Base-by-base conservation (phyloP, 805 yeast species). In the Candida ipomoeae region DNA sequence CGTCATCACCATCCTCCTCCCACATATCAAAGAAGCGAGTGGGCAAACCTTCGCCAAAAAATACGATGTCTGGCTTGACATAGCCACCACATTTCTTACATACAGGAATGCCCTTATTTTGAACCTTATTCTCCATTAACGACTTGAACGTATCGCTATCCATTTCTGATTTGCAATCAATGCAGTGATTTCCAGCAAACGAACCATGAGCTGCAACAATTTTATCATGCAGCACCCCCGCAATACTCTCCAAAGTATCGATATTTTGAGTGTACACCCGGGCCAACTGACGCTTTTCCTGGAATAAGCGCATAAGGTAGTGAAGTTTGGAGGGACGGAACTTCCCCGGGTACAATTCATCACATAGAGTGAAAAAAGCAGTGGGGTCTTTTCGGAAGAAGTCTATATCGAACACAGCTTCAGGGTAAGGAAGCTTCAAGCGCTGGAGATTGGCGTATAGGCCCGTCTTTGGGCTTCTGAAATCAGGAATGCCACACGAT, bases 201-300 rank as follows among this genome's bases (percentile, higher is more conserved):
- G 96, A 88, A 0, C 99, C 99, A 67, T 92, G 98, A 0, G 98
- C 98, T 62, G 90, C 97, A 0, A 92, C 84, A 2, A 92, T 74
- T 52, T 68, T 74, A 13, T 83, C 82, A 17, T 73, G 81, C 0
- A 71, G 62, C 2, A 92, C 79, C 0, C 96, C 96, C 0, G 96
- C 94, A 17, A 85, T 71, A 56, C 95, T 75, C 63, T 92, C 99
- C 54, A 92, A 71, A 0, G 97, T 90, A 63, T 92, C 98, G 44
- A 92, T 91, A 63, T 92, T 92, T 64, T 92, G 98, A 0, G 97
- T 89, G 64, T 88, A 92, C 10, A 91, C 82, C 49, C 97, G 72
- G 41, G 79, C 70, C 56, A 92, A 69, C 37, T 71, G 66, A 2
- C 78, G 77, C 55, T 85, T 81, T 36, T 83, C 85, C 58, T 89